phyloP scores from a whole-genome alignment of 495 filamentous ascomycete species.

The Penicillium longicatenatum region DNA sequence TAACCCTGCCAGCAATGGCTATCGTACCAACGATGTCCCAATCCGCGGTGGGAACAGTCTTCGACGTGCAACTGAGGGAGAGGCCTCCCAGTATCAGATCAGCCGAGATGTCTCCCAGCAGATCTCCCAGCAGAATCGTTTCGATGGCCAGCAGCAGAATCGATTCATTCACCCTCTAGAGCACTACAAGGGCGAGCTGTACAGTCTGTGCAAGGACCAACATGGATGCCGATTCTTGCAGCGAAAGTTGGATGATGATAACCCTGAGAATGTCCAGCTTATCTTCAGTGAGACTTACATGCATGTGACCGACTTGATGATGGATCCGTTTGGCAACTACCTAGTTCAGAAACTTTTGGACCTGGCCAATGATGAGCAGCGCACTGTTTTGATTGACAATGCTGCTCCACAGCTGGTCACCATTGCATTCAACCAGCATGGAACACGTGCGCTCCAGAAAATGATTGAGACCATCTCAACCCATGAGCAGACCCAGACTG shows the following conservation, averaged over 20 bases:
- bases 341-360: constrained; percentile 96
- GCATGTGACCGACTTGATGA: constrained; percentile 96
- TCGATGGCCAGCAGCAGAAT: neutral
- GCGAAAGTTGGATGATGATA: constrained; percentile 92
- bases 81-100: constrained; percentile 31
- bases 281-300: constrained; percentile 91
- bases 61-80: constrained; percentile 37
- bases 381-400: constrained; percentile 87
- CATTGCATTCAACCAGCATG: constrained; percentile 95
- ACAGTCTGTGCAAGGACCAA: constrained; percentile 91
- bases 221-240: constrained; percentile 95
- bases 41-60: constrained; percentile 26
- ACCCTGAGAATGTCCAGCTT: constrained; percentile 78
- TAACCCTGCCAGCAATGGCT: constrained; percentile 31
- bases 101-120: neutral
- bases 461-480: constrained; percentile 98
- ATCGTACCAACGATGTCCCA: constrained; percentile 32
- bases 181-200: constrained; percentile 76
- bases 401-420: constrained; percentile 80
- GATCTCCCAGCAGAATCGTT: neutral
- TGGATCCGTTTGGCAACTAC: constrained; percentile 98
- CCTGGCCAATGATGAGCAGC: constrained; percentile 89
- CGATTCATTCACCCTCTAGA: constrained; percentile 82
- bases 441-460: constrained; percentile 94
- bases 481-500: constrained; percentile 71